Percentiles rank a stretch among this genome's conserved stretches.
Conservation (phyloP, 441 rosid species). For the Cnidoscolus chayamansa region DNA sequence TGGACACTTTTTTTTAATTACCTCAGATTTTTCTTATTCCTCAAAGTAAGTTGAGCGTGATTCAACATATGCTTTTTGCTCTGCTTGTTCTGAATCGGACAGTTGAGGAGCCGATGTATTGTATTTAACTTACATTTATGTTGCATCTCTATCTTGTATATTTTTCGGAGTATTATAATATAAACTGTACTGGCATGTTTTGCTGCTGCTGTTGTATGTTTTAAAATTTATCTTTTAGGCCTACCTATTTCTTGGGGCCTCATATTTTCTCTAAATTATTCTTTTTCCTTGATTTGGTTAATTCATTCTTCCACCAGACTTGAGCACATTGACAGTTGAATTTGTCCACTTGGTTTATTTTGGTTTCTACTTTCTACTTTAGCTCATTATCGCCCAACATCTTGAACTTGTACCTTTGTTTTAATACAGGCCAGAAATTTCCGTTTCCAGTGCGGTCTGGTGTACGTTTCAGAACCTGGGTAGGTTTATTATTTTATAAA, state of each 20-base stretch:
- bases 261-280: too few species aligned
- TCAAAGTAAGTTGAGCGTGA: neutral
- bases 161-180: neutral
- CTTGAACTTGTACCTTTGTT: slow-evolving; percentile 12
- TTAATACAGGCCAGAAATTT: slow-evolving; percentile 92
- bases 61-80: neutral
- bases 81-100: neutral
- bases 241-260: neutral
- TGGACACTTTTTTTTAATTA: neutral
- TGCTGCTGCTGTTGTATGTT: neutral
- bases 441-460: slow-evolving; percentile 87
- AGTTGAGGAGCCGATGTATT: slow-evolving; percentile 7
- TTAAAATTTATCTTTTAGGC: neutral
- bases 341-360: neutral
- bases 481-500: slow-evolving; percentile 22
- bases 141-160: neutral
- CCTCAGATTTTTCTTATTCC: neutral
- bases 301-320: neutral
- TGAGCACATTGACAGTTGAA: neutral
- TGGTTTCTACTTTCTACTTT: neutral
- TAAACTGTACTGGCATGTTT: neutral
- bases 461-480: slow-evolving; percentile 97
- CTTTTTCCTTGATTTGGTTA: slow-evolving; percentile 5
- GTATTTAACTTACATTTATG: neutral
- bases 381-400: neutral